Base-by-base conservation (phyloP, 2,329 filamentous ascomycete species). In the Paecilomyces niveus region DNA sequence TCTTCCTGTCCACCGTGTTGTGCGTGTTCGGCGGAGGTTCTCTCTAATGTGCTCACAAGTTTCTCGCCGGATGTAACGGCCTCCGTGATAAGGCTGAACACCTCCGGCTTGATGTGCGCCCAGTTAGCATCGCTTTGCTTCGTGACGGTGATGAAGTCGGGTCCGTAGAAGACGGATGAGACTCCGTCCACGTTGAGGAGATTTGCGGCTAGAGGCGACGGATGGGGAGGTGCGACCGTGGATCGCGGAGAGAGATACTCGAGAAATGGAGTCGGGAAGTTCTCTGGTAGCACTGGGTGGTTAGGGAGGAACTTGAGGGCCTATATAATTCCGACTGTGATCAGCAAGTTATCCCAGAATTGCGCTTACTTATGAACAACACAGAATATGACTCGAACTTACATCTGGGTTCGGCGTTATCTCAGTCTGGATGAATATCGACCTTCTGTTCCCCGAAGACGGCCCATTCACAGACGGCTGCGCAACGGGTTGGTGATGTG, bases 401-500 rank as follows among this genome's bases (percentile, higher is more conserved):
- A 85, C 92, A 78, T 97, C 92, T n/a, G 86, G 82, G 76, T 99
- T 99, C 26, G 94, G 94, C 1, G 94, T 99, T 64, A 83, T 85
- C 72, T 97, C 93, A 4, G 93, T 97, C 78, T 99, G 94, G 70
- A 99, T 99, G 80, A 97, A 99, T 75, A 99, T 96, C 24, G 86
- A 92, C 63, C 93, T 87, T 60, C 73, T 76, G 58, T 75, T 74
- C 24, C 69, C 71, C 24, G 74, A 69, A n/a, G 70, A 72, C 22
- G 74, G 65, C 2, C 72, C 69, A 54, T 73, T 76, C 51, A 75
- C 71, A 18, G 74, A 67, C 50, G 72, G 69, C 39, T 67, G 69
- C 7, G 72, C 67, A 6, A 66, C 61, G 22, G 70, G 70, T 54
- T 77, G 78, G 60, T 79, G 76, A 52, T 69, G 63, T 26, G 76